Base-by-base conservation (phyloP, 2,329 filamentous ascomycete species). In the Fusarium euwallaceae region DNA sequence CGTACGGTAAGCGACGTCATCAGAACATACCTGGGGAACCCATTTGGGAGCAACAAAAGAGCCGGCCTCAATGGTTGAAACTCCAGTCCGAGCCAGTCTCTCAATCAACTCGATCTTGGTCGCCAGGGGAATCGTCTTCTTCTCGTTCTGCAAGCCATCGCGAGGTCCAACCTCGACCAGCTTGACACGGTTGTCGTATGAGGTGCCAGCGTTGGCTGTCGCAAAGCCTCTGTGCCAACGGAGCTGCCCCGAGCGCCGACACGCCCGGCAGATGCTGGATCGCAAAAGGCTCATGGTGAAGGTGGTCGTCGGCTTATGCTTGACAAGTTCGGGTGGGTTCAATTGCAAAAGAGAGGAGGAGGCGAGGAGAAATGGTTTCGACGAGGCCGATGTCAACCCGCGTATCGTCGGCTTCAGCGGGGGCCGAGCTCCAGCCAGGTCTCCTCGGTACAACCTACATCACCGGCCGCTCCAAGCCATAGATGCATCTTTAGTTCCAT, bases 71-170 rank as follows among this genome's bases (percentile, higher is more conserved):
- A 97, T 96, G 4, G 91, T 91, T 7, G 86, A 85, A 48, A 97
- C 81, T 0, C 94, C 94, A 1, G 93, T 93, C 72, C 85, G 84
- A 37, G 91, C 90, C 71, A 97, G 85, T 70, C 90, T 86, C 75
- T 92, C 88, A 43, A 97, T 93, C 63, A 97, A 83, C 75, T 95
- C 90, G 65, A 96, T 89, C 83, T 97, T 97, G 3, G 92, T 95
- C 8, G 88, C 86, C 12, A 94, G 85, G 0, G 93, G 86, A 73
- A 97, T 92, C 32, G 87, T 87, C 73, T 86, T 89, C 84, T 93
- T 93, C 85, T 97, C 93, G 80, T 97, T 97, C 81, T 97, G 94
- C 63, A 97, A 84, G n/a, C 94, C 94, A 85, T 97, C 94, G 74
- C 94, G 88, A 37, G 94, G 94, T 10, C 94, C 94, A 72, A 97